These are phyloP conservation scores for Tillandsia fasciculata DNA, from an alignment of 176 grass and related monocot species.

Conservation along the genomic window DNA sequence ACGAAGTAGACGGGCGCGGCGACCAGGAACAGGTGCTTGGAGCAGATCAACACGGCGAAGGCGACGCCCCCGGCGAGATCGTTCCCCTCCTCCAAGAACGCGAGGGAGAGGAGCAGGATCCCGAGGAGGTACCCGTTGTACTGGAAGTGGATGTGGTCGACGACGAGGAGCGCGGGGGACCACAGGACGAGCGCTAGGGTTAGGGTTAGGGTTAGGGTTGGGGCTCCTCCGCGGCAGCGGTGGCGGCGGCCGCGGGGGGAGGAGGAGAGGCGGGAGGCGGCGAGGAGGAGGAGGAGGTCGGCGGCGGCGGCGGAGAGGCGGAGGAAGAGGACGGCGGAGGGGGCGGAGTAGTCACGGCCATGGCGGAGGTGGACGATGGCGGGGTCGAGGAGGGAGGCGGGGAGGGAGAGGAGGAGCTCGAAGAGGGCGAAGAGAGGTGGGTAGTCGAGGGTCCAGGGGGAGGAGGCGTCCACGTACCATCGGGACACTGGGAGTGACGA, in stretches of 20 bases:
- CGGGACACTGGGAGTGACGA: slow-evolving; percentile 42
- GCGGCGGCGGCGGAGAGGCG: slow-evolving; percentile 19
- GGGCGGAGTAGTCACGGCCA: neutral
- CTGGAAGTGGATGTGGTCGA: slow-evolving; percentile 86
- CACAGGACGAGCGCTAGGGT: slow-evolving; percentile 42
- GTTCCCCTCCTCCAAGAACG: slow-evolving; percentile 52
- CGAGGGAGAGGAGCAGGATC: slow-evolving; percentile 47
- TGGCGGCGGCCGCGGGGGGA: slow-evolving; percentile 23
- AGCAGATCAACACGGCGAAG: slow-evolving; percentile 58
- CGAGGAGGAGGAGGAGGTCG: slow-evolving; percentile 58
- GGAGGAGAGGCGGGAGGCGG: slow-evolving; percentile 18
- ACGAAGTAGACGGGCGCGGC: slow-evolving; percentile 69
- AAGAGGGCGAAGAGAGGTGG: slow-evolving; percentile 89
- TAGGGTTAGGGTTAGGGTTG: slow-evolving; percentile 13
- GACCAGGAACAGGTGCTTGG: slow-evolving; percentile 85
- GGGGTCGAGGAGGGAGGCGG: slow-evolving; percentile 40
- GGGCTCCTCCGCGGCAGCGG: slow-evolving; percentile 13
- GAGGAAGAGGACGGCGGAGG: slow-evolving; percentile 12
- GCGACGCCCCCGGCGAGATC: slow-evolving; percentile 64
- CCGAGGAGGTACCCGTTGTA: slow-evolving; percentile 74
- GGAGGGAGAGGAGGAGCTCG: slow-evolving; percentile 31
- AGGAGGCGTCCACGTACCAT: slow-evolving; percentile 80
- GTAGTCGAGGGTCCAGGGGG: slow-evolving; percentile 76
- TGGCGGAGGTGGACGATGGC: slow-evolving; percentile 31
- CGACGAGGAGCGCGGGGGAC: slow-evolving; percentile 58